These are phyloP conservation scores for Fusarium sp. DNA, from an alignment of 2,329 filamentous ascomycete genomes.

Conservation along the genomic window DNA sequence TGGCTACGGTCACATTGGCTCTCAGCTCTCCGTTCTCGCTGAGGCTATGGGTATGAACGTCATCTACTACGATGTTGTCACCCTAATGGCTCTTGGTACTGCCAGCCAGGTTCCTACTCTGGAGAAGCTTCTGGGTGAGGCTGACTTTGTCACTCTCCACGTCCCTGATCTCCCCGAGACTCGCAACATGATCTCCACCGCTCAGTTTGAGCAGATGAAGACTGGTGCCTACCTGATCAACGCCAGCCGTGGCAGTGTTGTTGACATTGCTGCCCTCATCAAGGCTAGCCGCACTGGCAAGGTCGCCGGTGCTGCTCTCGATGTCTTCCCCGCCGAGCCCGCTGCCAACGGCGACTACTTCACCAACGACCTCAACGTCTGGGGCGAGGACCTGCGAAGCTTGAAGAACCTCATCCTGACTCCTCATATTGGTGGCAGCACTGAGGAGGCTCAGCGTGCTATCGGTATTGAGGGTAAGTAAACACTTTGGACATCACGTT, in stretches of 20 bases:
- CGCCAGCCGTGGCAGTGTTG: constrained; percentile 90
- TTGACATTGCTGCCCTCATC: constrained; percentile 92
- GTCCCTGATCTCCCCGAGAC: constrained; percentile 95
- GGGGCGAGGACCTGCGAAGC: constrained; percentile 84
- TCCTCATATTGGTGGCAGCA: constrained; percentile 96
- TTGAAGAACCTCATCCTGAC: constrained; percentile 95
- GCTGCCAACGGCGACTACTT: constrained; percentile 96
- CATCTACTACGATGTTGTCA: constrained; percentile 95
- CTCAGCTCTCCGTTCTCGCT: constrained; percentile 92
- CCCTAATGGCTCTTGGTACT: constrained; percentile 93
- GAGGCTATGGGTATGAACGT: constrained; percentile 99
- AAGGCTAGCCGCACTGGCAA: constrained; percentile 87
- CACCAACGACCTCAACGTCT: constrained; percentile 82
- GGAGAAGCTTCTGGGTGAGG: constrained; percentile 77
- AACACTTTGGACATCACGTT: not conserved
- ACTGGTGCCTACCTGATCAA: constrained; percentile 94
- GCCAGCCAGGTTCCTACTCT: constrained; percentile 84
- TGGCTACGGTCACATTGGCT: constrained; percentile 97
- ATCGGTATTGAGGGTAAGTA: constrained; percentile 84
- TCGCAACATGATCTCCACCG: constrained; percentile 86
- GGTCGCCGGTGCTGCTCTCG: constrained; percentile 92
- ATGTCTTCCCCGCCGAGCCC: constrained; percentile 95
- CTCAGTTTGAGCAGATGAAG: constrained; percentile 90
- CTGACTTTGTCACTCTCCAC: constrained; percentile 95
- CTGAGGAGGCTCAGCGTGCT: constrained; percentile 95